Conservation (phyloP, 495 filamentous ascomycete genomes). For the Recurvomyces mirabilis region DNA sequence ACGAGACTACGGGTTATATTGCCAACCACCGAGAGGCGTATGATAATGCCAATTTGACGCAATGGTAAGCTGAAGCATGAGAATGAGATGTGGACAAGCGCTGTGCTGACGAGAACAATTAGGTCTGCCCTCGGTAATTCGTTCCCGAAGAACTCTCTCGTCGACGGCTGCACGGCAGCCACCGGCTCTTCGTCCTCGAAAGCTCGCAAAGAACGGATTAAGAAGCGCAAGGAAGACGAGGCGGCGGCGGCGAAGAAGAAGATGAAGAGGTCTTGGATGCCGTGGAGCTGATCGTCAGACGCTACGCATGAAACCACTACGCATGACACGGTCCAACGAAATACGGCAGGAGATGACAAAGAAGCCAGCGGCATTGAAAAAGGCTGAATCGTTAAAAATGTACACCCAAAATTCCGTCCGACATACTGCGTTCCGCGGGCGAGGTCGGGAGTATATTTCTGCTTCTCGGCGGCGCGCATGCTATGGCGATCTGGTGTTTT, state of each 20-base stretch:
- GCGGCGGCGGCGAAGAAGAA: neutral
- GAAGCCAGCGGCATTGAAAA: too few species aligned
- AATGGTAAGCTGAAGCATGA: slow-evolving; percentile 32
- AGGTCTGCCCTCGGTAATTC: slow-evolving; percentile 28
- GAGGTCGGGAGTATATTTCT: too few species aligned
- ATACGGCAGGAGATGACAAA: too few species aligned
- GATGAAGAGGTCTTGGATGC: slow-evolving; percentile 6
- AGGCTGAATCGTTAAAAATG: too few species aligned
- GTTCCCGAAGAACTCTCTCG: slow-evolving; percentile 39
- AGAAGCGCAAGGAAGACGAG: neutral
- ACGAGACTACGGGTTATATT: slow-evolving; percentile 63
- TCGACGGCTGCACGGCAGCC: slow-evolving; percentile 31
- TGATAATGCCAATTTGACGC: slow-evolving; percentile 53
- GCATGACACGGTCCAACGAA: too few species aligned
- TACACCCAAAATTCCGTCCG: too few species aligned
- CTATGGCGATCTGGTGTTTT: too few species aligned
- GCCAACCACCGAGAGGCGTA: slow-evolving; percentile 50
- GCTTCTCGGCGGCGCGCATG: too few species aligned
- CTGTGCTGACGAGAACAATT: too few species aligned
- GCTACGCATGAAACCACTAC: too few species aligned
- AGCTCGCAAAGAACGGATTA: slow-evolving; percentile 8
- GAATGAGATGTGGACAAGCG: neutral
- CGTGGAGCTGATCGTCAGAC: too few species aligned
- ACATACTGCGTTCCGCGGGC: too few species aligned
- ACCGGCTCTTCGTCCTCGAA: slow-evolving; percentile 5